phyloP scores from a whole-genome alignment of 2,329 filamentous ascomycete genomes.

The Thermothelomyces thermophilus region DNA sequence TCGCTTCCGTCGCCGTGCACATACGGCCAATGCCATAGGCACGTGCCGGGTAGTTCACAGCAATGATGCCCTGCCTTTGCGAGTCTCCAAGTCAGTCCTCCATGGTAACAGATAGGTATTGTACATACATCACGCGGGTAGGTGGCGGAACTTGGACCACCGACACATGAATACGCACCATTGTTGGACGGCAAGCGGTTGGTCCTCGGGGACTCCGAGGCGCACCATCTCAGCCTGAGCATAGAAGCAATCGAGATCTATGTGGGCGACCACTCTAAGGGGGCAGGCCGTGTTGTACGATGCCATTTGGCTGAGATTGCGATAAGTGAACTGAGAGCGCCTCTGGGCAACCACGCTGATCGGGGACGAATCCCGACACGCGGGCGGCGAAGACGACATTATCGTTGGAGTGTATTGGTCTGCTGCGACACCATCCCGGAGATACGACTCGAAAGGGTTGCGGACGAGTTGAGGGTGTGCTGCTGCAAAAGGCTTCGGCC shows the following conservation, averaged over 20 bases:
- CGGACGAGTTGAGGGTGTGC: background rate
- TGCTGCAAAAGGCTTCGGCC: background rate
- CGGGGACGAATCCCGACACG: slow-evolving; percentile 33
- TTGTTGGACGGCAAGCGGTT: slow-evolving; percentile 88
- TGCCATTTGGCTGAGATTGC: slow-evolving; percentile 70
- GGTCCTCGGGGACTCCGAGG: slow-evolving; percentile 63
- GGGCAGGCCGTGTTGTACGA: slow-evolving; percentile 66
- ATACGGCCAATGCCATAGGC: slow-evolving; percentile 73
- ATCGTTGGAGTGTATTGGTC: background rate
- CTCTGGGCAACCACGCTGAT: slow-evolving; percentile 28
- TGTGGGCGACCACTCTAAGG: slow-evolving; percentile 79
- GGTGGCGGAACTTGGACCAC: too few relatives aligned
- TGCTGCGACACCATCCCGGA: slow-evolving; percentile 6
- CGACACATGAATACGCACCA: slow-evolving; percentile 48
- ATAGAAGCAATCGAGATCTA: slow-evolving; percentile 97
- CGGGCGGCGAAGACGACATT: slow-evolving; percentile 28
- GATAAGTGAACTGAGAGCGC: slow-evolving; percentile 74
- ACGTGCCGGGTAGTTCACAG: slow-evolving; percentile 90
- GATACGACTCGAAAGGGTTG: background rate
- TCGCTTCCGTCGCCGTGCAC: slow-evolving; percentile 72
- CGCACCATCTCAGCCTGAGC: slow-evolving; percentile 93
- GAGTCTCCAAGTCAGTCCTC: slow-evolving; percentile 11
- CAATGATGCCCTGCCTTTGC: slow-evolving; percentile 78
- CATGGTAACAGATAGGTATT: background rate
- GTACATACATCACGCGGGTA: too few relatives aligned